Percentiles rank a stretch among this genome's conserved stretches.
These are phyloP conservation scores for Exophiala mesophila DNA, from an alignment of 2,329 filamentous ascomycete species.

Conservation along the genomic window DNA sequence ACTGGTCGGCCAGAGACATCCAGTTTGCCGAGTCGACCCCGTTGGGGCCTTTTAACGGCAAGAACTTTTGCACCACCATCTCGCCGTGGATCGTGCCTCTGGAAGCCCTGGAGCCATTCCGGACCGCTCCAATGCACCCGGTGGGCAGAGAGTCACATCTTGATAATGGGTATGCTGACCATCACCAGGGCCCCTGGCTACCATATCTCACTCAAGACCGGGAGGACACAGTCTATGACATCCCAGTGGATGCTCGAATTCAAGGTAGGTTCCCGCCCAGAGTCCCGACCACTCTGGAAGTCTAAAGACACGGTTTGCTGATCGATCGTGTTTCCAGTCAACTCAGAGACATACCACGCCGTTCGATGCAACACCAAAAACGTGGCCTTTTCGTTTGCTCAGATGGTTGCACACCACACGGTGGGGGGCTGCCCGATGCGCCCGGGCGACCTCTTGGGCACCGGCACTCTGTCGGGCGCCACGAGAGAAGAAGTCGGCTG, in stretches of 20 bases:
- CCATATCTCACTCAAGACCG: slow-evolving; percentile 6
- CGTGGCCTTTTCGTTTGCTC: slow-evolving; percentile 73
- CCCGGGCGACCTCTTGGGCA: slow-evolving; percentile 68
- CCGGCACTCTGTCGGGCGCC: slow-evolving; percentile 69
- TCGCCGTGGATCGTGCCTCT: slow-evolving; percentile 59
- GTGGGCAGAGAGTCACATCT: slow-evolving; percentile 1
- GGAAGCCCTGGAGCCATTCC: slow-evolving; percentile 45
- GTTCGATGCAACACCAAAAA: slow-evolving; percentile 57
- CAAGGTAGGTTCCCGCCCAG: slow-evolving; percentile 3
- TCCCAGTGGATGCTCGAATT: slow-evolving; percentile 7
- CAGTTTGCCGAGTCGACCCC: slow-evolving; percentile 35
- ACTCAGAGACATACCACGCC: slow-evolving; percentile 34
- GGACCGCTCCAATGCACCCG: slow-evolving; percentile 3
- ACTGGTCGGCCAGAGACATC: slow-evolving; percentile 58
- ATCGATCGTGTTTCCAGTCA: slow-evolving; percentile 2
- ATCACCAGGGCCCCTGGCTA: slow-evolving; percentile 4
- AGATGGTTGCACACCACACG: slow-evolving; percentile 75
- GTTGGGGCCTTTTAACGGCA: slow-evolving; percentile 57
- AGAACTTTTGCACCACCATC: slow-evolving; percentile 56
- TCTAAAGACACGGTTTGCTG: too few relatives aligned
- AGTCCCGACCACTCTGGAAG: too few relatives aligned
- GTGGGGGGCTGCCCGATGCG: slow-evolving; percentile 69
- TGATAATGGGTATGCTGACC: slow-evolving; percentile 1
- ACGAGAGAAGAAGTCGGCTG: slow-evolving; percentile 56
- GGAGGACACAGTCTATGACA: slow-evolving; percentile 6